These are phyloP conservation scores for Phytomonas sp. DNA, from an alignment of 208 protist genomes.

Conservation along the genomic window DNA sequence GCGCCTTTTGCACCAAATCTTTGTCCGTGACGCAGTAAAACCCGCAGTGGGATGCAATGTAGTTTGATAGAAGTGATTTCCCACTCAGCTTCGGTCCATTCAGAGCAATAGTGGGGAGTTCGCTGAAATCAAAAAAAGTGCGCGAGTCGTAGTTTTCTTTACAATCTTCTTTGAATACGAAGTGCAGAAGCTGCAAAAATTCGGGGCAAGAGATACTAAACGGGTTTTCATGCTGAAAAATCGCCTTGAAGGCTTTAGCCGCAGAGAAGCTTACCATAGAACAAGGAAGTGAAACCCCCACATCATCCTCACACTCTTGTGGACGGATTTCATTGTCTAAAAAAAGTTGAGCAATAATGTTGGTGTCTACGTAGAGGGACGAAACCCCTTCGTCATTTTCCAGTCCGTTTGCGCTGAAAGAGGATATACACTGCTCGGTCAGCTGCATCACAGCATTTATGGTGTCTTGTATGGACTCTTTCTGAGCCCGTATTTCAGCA, in stretches of 20 bases:
- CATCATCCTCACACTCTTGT: neutral
- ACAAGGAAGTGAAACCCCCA: neutral
- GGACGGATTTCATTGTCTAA: neutral
- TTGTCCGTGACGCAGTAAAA: slow-evolving; percentile 47
- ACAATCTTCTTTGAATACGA: neutral
- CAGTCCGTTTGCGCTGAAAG: neutral
- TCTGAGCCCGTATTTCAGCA: slow-evolving; percentile 14
- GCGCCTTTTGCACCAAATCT: slow-evolving; percentile 42
- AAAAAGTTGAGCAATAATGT: neutral
- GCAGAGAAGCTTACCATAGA: neutral
- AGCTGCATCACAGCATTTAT: slow-evolving; percentile 24
- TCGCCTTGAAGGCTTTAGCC: neutral
- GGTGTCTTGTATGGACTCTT: slow-evolving; percentile 20
- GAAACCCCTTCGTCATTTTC: neutral
- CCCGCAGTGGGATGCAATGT: slow-evolving; percentile 28
- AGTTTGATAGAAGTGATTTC: slow-evolving; percentile 54
- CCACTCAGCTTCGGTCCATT: slow-evolving; percentile 70
- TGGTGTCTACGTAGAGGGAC: neutral
- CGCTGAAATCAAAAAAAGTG: neutral
- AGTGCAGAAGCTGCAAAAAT: neutral
- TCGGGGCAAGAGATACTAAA: neutral
- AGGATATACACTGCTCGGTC: neutral
- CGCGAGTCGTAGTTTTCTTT: neutral
- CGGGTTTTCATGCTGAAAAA: neutral
- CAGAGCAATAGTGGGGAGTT: slow-evolving; percentile 48